A percentile compares a stretch with the other conserved stretches of the same genome.
Evolutionary conservation across 306 rosid species (phyloP).

Genomic region (Abrus pulchellus): DNA sequence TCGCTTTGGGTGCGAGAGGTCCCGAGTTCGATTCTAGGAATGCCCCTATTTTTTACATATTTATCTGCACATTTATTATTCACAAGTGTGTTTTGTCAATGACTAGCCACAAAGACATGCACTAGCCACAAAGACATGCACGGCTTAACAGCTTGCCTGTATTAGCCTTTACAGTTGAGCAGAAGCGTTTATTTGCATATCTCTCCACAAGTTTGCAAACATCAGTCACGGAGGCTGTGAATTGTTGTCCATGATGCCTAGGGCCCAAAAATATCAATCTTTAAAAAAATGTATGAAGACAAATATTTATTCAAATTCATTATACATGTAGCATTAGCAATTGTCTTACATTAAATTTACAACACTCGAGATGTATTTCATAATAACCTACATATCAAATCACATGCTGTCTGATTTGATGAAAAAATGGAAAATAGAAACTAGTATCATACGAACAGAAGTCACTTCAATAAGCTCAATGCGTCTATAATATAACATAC

Average conservation of each 20-base stretch:
- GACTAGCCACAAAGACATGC: conserved; percentile 9
- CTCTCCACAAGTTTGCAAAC: no score
- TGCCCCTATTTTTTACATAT: conserved; percentile 22
- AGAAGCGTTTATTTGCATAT: no score
- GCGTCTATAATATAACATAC: conserved; percentile 42
- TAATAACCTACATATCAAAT: conserved; percentile 25
- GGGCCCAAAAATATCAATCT: conserved; percentile 3
- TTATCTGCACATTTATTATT: not conserved
- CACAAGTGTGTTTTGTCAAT: not conserved
- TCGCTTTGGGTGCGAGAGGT: conserved; percentile 85
- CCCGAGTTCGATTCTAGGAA: conserved; percentile 56
- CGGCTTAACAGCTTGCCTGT: no score
- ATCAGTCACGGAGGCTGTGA: not conserved
- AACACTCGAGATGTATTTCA: not conserved
- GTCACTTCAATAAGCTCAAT: conserved; percentile 34
- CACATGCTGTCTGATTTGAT: conserved; percentile 34
- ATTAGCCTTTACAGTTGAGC: no score
- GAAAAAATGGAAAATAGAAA: conserved; percentile 22
- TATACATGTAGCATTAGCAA: conserved; percentile 21
- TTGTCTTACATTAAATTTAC: conserved; percentile 32
- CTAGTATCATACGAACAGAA: conserved; percentile 28
- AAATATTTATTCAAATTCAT: conserved; percentile 30
- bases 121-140: no score
- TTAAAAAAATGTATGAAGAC: conserved; percentile 6
- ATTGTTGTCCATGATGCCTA: not conserved